These are phyloP conservation scores for Rhypophila decipiens DNA, from an alignment of 495 filamentous ascomycete genomes.

Conservation along the genomic window DNA sequence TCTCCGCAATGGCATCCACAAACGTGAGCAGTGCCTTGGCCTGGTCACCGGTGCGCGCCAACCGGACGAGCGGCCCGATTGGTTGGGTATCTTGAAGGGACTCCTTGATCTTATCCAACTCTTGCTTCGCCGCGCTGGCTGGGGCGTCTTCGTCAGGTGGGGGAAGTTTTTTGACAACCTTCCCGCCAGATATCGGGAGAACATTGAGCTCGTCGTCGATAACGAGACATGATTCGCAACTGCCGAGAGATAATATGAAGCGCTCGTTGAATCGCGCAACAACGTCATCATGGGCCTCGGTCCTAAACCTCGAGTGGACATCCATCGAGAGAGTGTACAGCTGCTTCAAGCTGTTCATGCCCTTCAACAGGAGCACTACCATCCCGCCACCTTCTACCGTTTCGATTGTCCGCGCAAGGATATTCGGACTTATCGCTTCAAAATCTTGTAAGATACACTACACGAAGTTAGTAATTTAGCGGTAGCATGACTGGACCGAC, in stretches of 20 bases:
- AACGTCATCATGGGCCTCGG: slow-evolving; percentile 94
- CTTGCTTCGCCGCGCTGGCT: slow-evolving; percentile 59
- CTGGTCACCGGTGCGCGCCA: slow-evolving; percentile 90
- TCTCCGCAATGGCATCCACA: slow-evolving; percentile 92
- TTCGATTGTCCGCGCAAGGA: slow-evolving; percentile 90
- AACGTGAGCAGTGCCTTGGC: slow-evolving; percentile 93
- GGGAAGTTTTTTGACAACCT: slow-evolving; percentile 78
- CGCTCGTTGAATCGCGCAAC: slow-evolving; percentile 95
- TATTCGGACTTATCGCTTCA: slow-evolving; percentile 93
- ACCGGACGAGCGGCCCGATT: slow-evolving; percentile 71
- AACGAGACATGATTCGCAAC: slow-evolving; percentile 90
- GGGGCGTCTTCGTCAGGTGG: slow-evolving; percentile 62
- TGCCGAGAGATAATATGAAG: slow-evolving; percentile 90
- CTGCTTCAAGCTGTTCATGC: slow-evolving; percentile 96
- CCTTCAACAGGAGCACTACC: slow-evolving; percentile 84
- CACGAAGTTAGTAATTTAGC: too few species aligned
- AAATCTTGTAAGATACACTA: slow-evolving; percentile 95
- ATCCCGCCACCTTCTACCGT: slow-evolving; percentile 96
- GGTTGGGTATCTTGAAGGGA: slow-evolving; percentile 77
- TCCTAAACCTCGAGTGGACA: slow-evolving; percentile 92
- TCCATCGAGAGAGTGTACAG: slow-evolving; percentile 98
- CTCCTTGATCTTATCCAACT: slow-evolving; percentile 83
- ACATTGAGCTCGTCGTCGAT: slow-evolving; percentile 98
- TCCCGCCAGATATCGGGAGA: slow-evolving; percentile 92
- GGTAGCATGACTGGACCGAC: too few species aligned